Percentiles rank a stretch among this genome's conserved stretches.
Conservation (phyloP, 306 rosid species). For the Pyrus pyrifolia region DNA sequence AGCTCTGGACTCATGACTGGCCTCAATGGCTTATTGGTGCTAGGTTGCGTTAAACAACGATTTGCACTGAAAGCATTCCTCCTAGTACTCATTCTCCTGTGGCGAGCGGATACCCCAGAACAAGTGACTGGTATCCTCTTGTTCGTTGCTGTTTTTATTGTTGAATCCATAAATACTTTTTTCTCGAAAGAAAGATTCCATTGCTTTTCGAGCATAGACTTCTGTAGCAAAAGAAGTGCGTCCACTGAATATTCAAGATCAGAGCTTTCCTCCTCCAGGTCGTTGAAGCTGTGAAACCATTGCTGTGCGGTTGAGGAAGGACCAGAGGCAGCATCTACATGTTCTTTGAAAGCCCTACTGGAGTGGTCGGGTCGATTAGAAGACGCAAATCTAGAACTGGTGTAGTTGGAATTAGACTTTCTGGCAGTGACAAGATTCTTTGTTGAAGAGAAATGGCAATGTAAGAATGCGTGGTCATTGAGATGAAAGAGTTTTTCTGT, state of each 20-base stretch:
- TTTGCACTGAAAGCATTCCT: conserved; percentile 33
- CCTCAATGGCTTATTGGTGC: conserved; percentile 33
- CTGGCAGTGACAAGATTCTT: conserved; percentile 44
- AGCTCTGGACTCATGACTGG: conserved; percentile 42
- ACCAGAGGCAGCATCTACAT: conserved; percentile 37
- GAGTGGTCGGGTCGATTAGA: conserved; percentile 34
- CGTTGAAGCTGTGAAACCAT: conserved; percentile 32
- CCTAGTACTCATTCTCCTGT: conserved; percentile 60
- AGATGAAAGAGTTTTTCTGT: conserved; percentile 53
- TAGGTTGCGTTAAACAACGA: conserved; percentile 26
- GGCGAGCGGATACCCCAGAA: conserved; percentile 98
- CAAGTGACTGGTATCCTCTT: conserved; percentile 57
- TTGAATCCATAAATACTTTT: conserved; percentile 24
- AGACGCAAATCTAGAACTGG: conserved; percentile 34
- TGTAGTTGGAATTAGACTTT: conserved; percentile 39
- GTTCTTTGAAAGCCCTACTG: conserved; percentile 68
- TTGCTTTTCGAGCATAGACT: conserved; percentile 93
- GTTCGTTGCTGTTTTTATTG: conserved; percentile 8
- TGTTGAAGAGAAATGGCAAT: conserved; percentile 42
- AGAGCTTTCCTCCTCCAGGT: conserved; percentile 49
- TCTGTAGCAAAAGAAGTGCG: conserved; percentile 82
- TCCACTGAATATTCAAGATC: conserved; percentile 64
- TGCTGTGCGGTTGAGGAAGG: conserved; percentile 34
- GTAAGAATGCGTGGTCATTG: conserved; percentile 47
- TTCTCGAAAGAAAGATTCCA: conserved; percentile 75